Evolutionary conservation across 1,284 basidiomycete genomes (phyloP).

Genomic region (Violaceomyces palustris): DNA sequence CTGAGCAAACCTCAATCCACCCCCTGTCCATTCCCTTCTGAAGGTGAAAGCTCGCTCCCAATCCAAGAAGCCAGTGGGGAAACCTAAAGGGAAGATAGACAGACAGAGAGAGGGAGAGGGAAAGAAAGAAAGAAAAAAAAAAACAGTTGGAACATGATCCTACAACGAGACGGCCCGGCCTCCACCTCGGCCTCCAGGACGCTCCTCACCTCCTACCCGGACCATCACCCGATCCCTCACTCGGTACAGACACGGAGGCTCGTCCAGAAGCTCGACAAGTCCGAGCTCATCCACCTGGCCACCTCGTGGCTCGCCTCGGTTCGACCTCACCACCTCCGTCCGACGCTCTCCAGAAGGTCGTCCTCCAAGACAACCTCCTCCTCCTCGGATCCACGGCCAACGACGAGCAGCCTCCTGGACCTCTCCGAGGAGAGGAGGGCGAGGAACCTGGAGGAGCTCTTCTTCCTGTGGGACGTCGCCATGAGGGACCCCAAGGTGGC

Average conservation of each 20-base stretch:
- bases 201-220: slow-evolving; percentile 15
- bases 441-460: slow-evolving; percentile 21
- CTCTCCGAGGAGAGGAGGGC: slow-evolving; percentile 30
- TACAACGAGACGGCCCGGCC: no score
- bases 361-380: slow-evolving; percentile 12
- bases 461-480: slow-evolving; percentile 22
- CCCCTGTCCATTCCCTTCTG: no score
- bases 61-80: no score
- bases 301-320: slow-evolving; percentile 20
- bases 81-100: no score
- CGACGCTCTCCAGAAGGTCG: slow-evolving; percentile 21
- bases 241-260: slow-evolving; percentile 20
- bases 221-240: slow-evolving; percentile 16
- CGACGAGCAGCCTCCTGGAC: slow-evolving; percentile 12
- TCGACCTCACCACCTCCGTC: slow-evolving; percentile 15
- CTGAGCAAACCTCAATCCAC: no score
- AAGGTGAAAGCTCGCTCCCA: no score
- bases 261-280: slow-evolving; percentile 20
- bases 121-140: no score
- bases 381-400: slow-evolving; percentile 25
- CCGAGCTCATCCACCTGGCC: slow-evolving; percentile 16
- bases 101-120: no score
- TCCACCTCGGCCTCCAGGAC: slow-evolving; percentile 20
- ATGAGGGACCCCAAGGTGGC: slow-evolving; percentile 35
- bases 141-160: slow-evolving; percentile 12